These are phyloP conservation scores for Colletotrichum tabaci DNA, from an alignment of 2,329 filamentous ascomycete species.

Conservation along the genomic window DNA sequence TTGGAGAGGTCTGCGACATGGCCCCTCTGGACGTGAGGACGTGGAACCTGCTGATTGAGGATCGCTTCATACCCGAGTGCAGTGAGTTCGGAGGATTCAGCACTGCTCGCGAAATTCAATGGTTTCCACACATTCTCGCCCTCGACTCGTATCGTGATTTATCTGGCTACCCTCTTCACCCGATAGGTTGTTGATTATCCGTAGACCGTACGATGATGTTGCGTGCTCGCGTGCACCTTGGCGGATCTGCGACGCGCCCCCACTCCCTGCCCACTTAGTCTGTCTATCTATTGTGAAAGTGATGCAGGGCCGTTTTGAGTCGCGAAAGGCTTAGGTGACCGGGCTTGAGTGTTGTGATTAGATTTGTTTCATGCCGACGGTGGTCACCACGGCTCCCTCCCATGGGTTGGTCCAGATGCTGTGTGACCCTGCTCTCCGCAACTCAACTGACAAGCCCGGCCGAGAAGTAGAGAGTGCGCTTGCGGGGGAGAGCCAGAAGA, in stretches of 20 bases:
- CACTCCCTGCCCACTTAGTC: not conserved
- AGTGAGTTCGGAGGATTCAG: conserved; percentile 62
- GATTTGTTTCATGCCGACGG: conserved; percentile 26
- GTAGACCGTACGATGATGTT: not conserved
- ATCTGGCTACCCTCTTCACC: too few species aligned
- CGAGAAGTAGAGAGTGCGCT: not conserved
- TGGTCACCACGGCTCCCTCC: not conserved
- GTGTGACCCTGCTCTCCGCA: not conserved
- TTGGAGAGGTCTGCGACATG: conserved; percentile 56
- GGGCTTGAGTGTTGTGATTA: conserved; percentile 4
- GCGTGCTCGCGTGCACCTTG: conserved; percentile 24
- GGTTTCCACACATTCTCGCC: conserved; percentile 58
- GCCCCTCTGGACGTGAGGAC: conserved; percentile 67
- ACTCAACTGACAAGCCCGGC: not conserved
- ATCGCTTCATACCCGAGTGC: conserved; percentile 73
- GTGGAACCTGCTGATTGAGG: conserved; percentile 74
- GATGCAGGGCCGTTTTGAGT: not conserved
- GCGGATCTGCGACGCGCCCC: conserved; percentile 6
- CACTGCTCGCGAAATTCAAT: conserved; percentile 74
- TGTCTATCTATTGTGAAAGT: not conserved
- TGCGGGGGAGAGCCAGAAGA: not conserved
- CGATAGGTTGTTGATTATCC: not conserved
- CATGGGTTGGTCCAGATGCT: not conserved
- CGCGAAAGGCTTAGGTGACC: conserved; percentile 2
- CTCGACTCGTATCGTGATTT: not conserved